Evolutionary conservation across 2,329 filamentous ascomycete species (phyloP), one percentile per base, ranked within the genome.

Genomic region (Didymellaceae sp.): DNA sequence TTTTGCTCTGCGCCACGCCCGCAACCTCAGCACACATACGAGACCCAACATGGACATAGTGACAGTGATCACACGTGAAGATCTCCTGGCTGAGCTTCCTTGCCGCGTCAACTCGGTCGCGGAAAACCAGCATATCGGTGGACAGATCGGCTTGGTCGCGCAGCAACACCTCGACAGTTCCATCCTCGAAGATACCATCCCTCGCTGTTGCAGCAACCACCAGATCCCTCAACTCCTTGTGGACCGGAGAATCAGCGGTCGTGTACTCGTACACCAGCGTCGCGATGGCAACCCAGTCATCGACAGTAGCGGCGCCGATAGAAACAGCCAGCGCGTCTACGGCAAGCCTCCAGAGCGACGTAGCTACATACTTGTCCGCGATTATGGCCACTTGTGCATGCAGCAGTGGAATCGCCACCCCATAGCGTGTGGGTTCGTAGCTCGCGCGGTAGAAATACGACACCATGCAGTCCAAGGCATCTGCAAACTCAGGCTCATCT

Each of bases 401-500:
- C 7, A 37, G 34, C 16, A 37, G 34, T 14, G 34, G 14, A 11
- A 14, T 21, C 4, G 21, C n/a, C 11, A 13, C 16, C 16, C 33
- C 38, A 48, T 55, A 59, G 30, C 52, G 14, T 16, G 52, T 53
- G 17, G 32, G 44, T 20, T 51, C 33, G 24, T 59, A 62, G 34
- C 17, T 39, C 11, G 54, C 60, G 14, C 55, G 39, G 39, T 63
- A 63, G 45, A 63, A 57, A 34, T 59, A 63, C 30, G 54, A 58
- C 34, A 64, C 55, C 59, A 64, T 62, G 53, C 61, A 64, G 33
- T 59, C 57, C 33, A 64, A 48, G 9, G 59, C 55, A 57, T 61
- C 24, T 37, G 48, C 44, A 22, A 54, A 61, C 37, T 57, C 51
- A 35, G 52, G 40, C 30, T 59, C 51, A 50, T 64, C 55, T 2